Evolutionary conservation across 805 yeast genomes (phyloP), one percentile per base, ranked within the genome.

Genomic region (Candida piceae): DNA sequence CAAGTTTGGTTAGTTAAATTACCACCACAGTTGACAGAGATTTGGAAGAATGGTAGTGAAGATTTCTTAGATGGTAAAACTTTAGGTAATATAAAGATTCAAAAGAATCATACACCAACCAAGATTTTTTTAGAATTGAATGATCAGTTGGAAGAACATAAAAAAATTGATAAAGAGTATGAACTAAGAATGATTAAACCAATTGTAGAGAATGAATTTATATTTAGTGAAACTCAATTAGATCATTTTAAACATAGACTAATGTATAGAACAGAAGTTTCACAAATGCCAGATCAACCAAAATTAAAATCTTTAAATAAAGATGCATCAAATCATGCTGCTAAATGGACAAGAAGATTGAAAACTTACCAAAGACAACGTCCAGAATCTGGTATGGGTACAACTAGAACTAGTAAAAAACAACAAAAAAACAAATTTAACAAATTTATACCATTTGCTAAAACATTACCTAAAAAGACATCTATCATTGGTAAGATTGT

Each of bases 1-100:
- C 87, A 87, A 48, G 80, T 93, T 29, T 93, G 97, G 98, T 67
- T 93, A 16, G 95, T 93, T 17, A 76, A 93, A 49, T 65, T 93
- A 53, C 97, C 98, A 2, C 78, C 85, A 53, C 87, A 87, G 53
- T 65, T 93, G 42, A 83, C 95, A 21, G 85, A 81, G 28, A 70
- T 75, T 46, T 87, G 97, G 95, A 72, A 78, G 36, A 71, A 81
- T 44, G 70, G 74, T 36, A 71, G 81, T 44, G 70, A 74, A 36
- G 76, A 69, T 17, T 64, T 66, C 30, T 61, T 82, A 34, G 71
- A 76, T 36, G 96, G 96, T 6, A 79, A 81, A 52, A 80, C 80
- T 41, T 63, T 93, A 45, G 94, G 96, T 6, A 79, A 77, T 48
- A 84, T 93, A 25, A 76, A 84, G 53, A 84, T 88, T 42, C 75